phyloP scores from a whole-genome alignment of 352 stramenopile genomes.

The Phytopythium aichiense region DNA sequence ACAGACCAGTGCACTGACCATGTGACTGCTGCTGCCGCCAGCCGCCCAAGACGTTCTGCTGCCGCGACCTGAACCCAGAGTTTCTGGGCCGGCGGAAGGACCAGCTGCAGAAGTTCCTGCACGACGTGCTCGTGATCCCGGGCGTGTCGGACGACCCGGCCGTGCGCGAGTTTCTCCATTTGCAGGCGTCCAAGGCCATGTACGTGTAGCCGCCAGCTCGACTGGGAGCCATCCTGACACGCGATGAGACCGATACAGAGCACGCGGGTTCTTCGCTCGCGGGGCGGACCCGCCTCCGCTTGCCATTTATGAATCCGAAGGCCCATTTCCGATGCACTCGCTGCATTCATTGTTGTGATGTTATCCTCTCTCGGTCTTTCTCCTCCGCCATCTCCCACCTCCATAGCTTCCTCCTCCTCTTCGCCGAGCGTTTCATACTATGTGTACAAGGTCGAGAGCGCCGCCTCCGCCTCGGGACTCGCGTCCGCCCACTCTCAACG shows the following conservation, averaged over 20 bases:
- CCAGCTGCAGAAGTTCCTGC: constrained; percentile 50
- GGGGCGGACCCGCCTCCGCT: neutral
- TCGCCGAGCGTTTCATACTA: neutral
- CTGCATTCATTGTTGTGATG: neutral
- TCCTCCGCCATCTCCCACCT: neutral
- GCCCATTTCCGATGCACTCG: neutral
- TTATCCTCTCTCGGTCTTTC: neutral
- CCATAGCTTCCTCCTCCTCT: neutral
- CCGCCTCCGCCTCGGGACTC: neutral
- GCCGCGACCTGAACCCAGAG: constrained; percentile 69
- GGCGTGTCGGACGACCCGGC: constrained; percentile 45
- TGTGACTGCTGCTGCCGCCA: constrained; percentile 7
- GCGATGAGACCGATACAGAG: neutral
- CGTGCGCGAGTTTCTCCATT: constrained; percentile 59
- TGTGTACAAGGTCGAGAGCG: constrained; percentile 5
- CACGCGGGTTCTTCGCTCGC: neutral
- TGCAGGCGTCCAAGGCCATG: constrained; percentile 55
- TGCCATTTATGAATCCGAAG: neutral
- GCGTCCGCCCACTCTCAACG: neutral
- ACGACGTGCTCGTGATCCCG: constrained; percentile 61
- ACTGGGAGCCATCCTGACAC: neutral
- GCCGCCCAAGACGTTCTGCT: constrained; percentile 71
- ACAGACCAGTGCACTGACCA: neutral
- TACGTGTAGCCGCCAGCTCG: constrained; percentile 32
- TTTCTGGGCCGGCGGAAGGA: constrained; percentile 50